These are phyloP conservation scores for Hypoxylon subgilvum DNA, from an alignment of 495 filamentous ascomycete genomes.

Conservation along the genomic window DNA sequence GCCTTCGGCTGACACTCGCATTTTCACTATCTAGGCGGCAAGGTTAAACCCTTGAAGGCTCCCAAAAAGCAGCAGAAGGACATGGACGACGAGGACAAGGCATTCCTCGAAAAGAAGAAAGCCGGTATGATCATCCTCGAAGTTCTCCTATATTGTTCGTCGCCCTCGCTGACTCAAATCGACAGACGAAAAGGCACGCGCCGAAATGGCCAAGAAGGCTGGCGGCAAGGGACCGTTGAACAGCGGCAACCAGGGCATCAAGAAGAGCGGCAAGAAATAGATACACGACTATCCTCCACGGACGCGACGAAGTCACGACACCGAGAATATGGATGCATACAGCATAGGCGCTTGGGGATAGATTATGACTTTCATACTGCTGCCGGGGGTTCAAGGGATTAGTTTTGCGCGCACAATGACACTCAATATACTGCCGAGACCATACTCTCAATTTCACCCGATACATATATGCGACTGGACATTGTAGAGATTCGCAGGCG, in stretches of 20 bases:
- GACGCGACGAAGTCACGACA: constrained; percentile 32
- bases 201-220: constrained; percentile 71
- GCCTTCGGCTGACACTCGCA: constrained; percentile 26
- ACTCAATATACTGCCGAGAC: no score
- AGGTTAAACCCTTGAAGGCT: constrained; percentile 82
- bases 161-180: constrained; percentile 14
- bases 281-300: constrained; percentile 7
- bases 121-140: constrained; percentile 61
- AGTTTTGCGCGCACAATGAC: constrained; percentile 17
- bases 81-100: constrained; percentile 76
- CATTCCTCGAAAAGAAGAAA: constrained; percentile 74
- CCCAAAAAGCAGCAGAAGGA: constrained; percentile 80
- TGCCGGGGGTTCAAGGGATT: constrained; percentile 18
- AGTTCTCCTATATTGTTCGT: background rate
- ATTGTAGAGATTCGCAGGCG: background rate
- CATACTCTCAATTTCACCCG: constrained; percentile 5
- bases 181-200: constrained; percentile 77
- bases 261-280: constrained; percentile 91
- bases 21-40: constrained; percentile 70
- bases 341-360: constrained; percentile 32
- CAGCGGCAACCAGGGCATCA: constrained; percentile 81
- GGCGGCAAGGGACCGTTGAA: constrained; percentile 67
- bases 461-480: constrained; percentile 11
- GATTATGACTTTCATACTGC: constrained; percentile 22
- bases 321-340: constrained; percentile 20